Conservation (phyloP, 306 rosid species). For the Cucumis melo region DNA sequence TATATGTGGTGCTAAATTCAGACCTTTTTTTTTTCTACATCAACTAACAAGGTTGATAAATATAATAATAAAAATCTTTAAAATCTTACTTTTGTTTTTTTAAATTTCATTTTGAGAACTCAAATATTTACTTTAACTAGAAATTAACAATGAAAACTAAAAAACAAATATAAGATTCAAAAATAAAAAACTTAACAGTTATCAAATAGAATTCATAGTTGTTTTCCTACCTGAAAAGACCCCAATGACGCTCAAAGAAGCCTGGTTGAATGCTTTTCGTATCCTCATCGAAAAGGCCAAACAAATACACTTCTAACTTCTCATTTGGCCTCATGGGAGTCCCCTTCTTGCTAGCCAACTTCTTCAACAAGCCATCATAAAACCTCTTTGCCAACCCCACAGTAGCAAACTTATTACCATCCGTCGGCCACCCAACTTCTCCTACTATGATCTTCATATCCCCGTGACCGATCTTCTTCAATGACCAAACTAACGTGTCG, state of each 20-base stretch:
- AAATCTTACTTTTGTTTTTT: too few relatives aligned
- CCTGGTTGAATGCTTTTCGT: conserved; percentile 53
- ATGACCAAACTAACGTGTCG: conserved; percentile 47
- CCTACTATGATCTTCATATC: conserved; percentile 39
- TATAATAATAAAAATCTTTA: too few relatives aligned
- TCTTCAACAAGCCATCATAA: conserved; percentile 46
- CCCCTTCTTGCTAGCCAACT: conserved; percentile 33
- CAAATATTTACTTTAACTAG: too few relatives aligned
- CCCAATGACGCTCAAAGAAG: conserved; percentile 77
- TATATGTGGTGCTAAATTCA: too few relatives aligned
- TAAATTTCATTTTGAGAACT: too few relatives aligned
- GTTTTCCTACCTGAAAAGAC: conserved; percentile 32
- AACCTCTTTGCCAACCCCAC: conserved; percentile 27
- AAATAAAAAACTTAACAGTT: too few relatives aligned
- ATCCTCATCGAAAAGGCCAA: conserved; percentile 54
- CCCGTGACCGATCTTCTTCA: conserved; percentile 28
- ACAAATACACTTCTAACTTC: conserved; percentile 23
- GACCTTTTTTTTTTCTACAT: too few relatives aligned
- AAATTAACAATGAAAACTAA: too few relatives aligned
- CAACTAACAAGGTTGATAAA: too few relatives aligned
- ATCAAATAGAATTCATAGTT: too few relatives aligned
- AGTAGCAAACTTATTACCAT: conserved; percentile 31
- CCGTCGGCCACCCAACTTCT: conserved; percentile 91
- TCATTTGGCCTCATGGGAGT: conserved; percentile 32
- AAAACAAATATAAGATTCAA: too few relatives aligned